A percentile compares a stretch with the other conserved stretches of the same genome.
Conservation (phyloP, 2,329 filamentous ascomycete genomes). For the Teratosphaeria nubilosa region DNA sequence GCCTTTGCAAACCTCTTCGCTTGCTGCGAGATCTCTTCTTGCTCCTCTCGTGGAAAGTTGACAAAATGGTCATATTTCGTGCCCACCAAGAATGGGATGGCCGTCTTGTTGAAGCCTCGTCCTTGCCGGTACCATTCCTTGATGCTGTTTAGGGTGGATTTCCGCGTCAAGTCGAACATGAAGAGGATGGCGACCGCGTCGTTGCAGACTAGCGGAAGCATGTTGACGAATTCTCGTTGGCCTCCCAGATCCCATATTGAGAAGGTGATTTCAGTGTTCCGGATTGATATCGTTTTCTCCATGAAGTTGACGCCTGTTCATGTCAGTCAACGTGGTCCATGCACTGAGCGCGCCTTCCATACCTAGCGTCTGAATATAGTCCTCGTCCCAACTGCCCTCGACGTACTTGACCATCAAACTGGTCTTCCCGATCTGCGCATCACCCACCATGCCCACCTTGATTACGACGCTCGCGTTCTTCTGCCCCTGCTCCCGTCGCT, state of each 20-base stretch:
- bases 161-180: constrained; percentile 98
- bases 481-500: constrained; percentile 29
- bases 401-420: constrained; percentile 99
- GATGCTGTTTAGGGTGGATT: constrained; percentile 97
- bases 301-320: constrained; percentile 86
- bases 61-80: constrained; percentile 99
- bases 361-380: constrained; percentile 96
- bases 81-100: constrained; percentile 93
- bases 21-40: constrained; percentile 97
- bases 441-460: constrained; percentile 98
- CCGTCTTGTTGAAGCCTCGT: constrained; percentile 97
- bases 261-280: constrained; percentile 98
- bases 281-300: constrained; percentile 99
- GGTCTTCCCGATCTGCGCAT: constrained; percentile 98
- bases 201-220: constrained; percentile 98
- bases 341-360: constrained; percentile 5
- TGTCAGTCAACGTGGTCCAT: not conserved
- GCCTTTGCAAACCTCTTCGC: constrained; percentile 93
- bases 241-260: constrained; percentile 98
- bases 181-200: constrained; percentile 97
- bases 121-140: constrained; percentile 99
- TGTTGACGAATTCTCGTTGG: constrained; percentile 98
- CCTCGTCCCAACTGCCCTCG: constrained; percentile 98
- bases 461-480: constrained; percentile 70
- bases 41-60: constrained; percentile 93